Percentiles rank a stretch among this genome's conserved stretches.
phyloP scores from a whole-genome alignment of 2,329 filamentous ascomycete species.

The Colletotrichum euphorbiae region DNA sequence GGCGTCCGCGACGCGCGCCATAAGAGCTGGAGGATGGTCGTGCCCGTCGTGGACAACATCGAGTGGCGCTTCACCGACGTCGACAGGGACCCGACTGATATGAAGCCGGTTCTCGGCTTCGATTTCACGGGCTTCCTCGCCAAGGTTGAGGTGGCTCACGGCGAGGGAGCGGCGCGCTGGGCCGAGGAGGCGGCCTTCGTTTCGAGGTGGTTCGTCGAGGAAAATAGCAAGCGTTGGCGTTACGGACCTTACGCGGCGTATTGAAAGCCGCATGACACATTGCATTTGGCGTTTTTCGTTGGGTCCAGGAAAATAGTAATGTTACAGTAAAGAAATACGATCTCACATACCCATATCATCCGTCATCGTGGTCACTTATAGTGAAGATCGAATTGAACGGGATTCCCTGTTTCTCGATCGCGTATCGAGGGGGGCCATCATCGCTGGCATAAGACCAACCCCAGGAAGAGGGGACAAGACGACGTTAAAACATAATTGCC shows the following conservation, averaged over 20 bases:
- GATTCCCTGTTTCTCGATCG: too few species aligned
- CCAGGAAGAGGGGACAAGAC: background rate
- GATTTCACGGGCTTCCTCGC: slow-evolving; percentile 32
- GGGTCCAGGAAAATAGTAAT: background rate
- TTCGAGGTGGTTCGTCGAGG: slow-evolving; percentile 41
- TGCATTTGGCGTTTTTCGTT: background rate
- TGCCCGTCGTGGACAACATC: slow-evolving; percentile 41
- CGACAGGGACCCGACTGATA: slow-evolving; percentile 36
- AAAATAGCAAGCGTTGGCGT: slow-evolving; percentile 33
- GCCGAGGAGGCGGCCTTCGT: slow-evolving; percentile 41
- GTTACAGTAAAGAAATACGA: too few species aligned
- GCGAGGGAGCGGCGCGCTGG: slow-evolving; percentile 40
- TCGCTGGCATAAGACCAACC: background rate
- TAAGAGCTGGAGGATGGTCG: slow-evolving; percentile 39
- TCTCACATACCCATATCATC: too few species aligned
- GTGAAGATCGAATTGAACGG: too few species aligned
- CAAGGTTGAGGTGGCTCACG: slow-evolving; percentile 22
- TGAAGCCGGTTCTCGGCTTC: slow-evolving; percentile 33
- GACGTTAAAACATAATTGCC: background rate
- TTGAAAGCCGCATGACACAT: background rate
- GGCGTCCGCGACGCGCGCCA: slow-evolving; percentile 39
- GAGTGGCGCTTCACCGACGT: slow-evolving; percentile 41
- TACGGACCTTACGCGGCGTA: slow-evolving; percentile 28
- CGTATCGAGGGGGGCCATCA: too few species aligned
- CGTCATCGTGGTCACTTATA: too few species aligned